A percentile compares a stretch with the other conserved stretches of the same genome.
phyloP scores from a whole-genome alignment of 2,329 filamentous ascomycete genomes.

The Pseudocercospora musae region DNA sequence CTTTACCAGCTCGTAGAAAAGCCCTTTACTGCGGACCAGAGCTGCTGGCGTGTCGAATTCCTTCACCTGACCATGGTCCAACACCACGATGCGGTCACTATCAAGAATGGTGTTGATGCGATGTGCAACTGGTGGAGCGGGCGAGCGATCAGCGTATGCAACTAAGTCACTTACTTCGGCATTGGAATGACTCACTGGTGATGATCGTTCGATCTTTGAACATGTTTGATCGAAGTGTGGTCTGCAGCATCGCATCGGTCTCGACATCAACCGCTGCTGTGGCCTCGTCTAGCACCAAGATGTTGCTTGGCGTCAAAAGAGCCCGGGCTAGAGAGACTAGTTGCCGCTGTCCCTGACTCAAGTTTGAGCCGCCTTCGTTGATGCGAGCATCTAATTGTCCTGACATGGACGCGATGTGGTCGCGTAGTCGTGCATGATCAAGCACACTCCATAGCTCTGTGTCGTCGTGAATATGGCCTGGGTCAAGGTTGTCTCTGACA shows the following conservation, averaged over 20 bases:
- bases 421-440: conserved; percentile 92
- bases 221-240: conserved; percentile 59
- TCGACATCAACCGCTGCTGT: conserved; percentile 73
- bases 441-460: conserved; percentile 82
- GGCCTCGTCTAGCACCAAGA: conserved; percentile 93
- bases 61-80: conserved; percentile 83
- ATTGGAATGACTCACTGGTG: conserved; percentile 54
- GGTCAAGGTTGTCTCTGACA: conserved; percentile 91
- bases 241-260: conserved; percentile 63
- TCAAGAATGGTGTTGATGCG: conserved; percentile 95
- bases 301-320: conserved; percentile 91
- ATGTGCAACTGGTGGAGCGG: conserved; percentile 62
- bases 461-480: conserved; percentile 91
- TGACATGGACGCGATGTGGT: conserved; percentile 81
- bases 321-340: conserved; percentile 90
- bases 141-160: background rate
- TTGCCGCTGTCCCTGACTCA: conserved; percentile 92
- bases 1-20: conserved; percentile 87
- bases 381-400: conserved; percentile 87
- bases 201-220: conserved; percentile 95
- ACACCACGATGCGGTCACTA: conserved; percentile 84
- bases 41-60: conserved; percentile 87
- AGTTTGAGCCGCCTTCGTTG: conserved; percentile 92
- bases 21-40: conserved; percentile 69
- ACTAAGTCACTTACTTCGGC: no score